These are phyloP conservation scores for Vitis rupestris DNA, from an alignment of 164 flowering plant genomes.

Conservation along the genomic window DNA sequence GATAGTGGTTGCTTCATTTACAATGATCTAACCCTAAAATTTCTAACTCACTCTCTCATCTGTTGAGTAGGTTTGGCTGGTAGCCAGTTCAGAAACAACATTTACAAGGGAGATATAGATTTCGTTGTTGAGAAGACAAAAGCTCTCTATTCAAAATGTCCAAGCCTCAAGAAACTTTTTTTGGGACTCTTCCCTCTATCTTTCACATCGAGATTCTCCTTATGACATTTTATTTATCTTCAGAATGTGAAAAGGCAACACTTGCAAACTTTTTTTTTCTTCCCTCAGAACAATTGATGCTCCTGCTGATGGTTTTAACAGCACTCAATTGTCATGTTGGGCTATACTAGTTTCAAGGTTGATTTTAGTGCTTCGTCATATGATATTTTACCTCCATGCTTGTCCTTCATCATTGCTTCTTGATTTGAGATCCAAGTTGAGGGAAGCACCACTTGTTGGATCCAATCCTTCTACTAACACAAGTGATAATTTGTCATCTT, in stretches of 20 bases:
- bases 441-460: conserved; percentile 38
- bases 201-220: conserved; percentile 86
- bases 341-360: conserved; percentile 79
- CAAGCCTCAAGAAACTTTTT: conserved; percentile 47
- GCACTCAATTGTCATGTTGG: conserved; percentile 73
- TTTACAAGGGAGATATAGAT: conserved; percentile 46
- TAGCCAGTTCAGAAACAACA: conserved; percentile 51
- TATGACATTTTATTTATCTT: conserved; percentile 78
- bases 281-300: conserved; percentile 40
- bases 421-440: conserved; percentile 69
- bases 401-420: conserved; percentile 70
- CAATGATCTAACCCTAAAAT: conserved; percentile 60
- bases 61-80: conserved; percentile 54
- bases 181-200: conserved; percentile 57
- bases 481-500: conserved; percentile 42
- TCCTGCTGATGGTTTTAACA: conserved; percentile 35
- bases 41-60: conserved; percentile 66
- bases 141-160: neutral
- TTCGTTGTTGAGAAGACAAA: conserved; percentile 29
- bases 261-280: conserved; percentile 45
- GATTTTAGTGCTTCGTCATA: conserved; percentile 76
- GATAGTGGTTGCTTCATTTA: conserved; percentile 64
- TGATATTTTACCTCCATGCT: conserved; percentile 54
- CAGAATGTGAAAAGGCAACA: conserved; percentile 54
- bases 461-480: conserved; percentile 19